Evolutionary conservation across 495 filamentous ascomycete species (phyloP).

Genomic region (Lasiosphaeria ovina): DNA sequence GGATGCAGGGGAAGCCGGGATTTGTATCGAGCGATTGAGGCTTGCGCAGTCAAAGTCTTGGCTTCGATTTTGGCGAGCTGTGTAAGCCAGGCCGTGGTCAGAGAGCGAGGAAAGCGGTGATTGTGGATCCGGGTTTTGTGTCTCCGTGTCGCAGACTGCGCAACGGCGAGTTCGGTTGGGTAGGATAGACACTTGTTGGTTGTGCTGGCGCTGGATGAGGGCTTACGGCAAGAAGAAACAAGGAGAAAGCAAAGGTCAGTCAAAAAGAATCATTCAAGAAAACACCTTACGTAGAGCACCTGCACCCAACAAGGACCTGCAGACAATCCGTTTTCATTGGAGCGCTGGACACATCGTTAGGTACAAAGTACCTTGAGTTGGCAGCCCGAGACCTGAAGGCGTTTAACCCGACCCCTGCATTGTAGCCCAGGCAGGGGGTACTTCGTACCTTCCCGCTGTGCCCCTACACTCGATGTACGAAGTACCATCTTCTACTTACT

Average conservation of each 20-base stretch:
- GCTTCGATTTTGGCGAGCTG: constrained; percentile 11
- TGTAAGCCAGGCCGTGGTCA: constrained; percentile 4
- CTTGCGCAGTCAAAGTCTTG: constrained; percentile 24
- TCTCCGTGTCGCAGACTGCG: too few relatives aligned
- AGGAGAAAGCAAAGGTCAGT: neutral
- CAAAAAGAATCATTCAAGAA: neutral
- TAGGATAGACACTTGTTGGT: neutral
- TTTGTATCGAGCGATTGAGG: constrained; percentile 27
- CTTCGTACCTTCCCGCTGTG: neutral
- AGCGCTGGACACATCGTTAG: neutral
- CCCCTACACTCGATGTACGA: too few relatives aligned
- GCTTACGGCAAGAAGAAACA: neutral
- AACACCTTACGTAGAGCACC: neutral
- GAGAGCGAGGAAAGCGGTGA: neutral
- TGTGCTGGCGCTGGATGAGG: neutral
- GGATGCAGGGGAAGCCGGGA: constrained; percentile 24
- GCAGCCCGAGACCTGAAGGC: neutral
- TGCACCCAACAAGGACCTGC: neutral
- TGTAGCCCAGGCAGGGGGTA: neutral
- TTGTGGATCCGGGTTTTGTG: neutral
- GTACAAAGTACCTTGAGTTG: neutral
- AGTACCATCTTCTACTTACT: too few relatives aligned
- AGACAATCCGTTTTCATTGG: neutral
- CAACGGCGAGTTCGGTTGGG: neutral
- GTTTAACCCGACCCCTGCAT: constrained; percentile 2